Evolutionary conservation across 169 alveolate species (phyloP).

Genomic region (Eimeria mitis): DNA sequence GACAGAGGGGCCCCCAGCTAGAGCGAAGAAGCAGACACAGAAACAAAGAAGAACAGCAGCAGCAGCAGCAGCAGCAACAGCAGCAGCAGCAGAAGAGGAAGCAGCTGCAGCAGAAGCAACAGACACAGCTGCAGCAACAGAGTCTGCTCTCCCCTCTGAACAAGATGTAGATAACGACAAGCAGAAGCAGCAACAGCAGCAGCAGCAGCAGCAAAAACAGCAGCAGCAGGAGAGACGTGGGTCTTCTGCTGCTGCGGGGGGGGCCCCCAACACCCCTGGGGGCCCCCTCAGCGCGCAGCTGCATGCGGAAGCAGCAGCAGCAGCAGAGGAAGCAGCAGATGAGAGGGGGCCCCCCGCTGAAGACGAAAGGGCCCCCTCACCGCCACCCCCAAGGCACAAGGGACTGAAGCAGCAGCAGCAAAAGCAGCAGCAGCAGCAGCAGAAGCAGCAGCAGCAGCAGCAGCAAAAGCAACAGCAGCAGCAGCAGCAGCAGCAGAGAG

Average conservation of each 20-base stretch:
- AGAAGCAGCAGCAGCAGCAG: conserved; percentile 1
- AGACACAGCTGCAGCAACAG: not conserved
- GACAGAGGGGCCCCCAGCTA: conserved; percentile 29
- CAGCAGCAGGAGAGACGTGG: not conserved
- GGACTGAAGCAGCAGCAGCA: no score
- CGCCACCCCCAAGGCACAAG: not conserved
- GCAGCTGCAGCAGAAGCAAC: not conserved
- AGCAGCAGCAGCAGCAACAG: conserved; percentile 8
- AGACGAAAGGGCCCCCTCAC: not conserved
- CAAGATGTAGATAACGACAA: no score
- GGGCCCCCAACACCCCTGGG: not conserved
- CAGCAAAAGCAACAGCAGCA: conserved; percentile 26
- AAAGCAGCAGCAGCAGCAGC: not conserved
- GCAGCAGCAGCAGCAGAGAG: not conserved
- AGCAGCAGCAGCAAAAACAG: not conserved
- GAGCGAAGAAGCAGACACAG: not conserved
- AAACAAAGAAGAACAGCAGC: not conserved
- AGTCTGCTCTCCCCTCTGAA: no score
- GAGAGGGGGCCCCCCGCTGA: not conserved
- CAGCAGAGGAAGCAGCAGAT: not conserved
- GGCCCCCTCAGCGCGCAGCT: not conserved
- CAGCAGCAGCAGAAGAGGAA: not conserved
- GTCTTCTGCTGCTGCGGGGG: conserved; percentile 16
- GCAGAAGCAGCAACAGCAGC: not conserved
- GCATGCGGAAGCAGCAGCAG: no score